Base-by-base conservation (phyloP, 2,329 filamentous ascomycete genomes). In the Fusarium papillatum region DNA sequence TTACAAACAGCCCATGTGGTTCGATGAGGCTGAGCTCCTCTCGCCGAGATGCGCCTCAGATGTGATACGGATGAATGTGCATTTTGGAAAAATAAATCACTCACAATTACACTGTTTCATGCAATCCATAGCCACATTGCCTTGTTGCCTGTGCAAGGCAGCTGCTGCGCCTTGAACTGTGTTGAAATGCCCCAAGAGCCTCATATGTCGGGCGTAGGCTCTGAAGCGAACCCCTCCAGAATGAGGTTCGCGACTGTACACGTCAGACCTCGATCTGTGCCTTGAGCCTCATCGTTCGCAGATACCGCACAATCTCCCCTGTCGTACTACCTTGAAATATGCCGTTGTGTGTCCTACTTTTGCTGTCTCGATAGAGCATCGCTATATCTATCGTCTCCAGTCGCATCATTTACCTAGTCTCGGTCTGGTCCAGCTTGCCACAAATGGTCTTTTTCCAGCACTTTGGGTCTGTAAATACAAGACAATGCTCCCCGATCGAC, bases 141-240 rank as follows among this genome's bases (percentile, higher is more conserved):
- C 53, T 57, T 34, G 8, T 34, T 13, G 50, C 53, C 29, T 22
- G n/a, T 19, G 26, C 26, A 55, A 55, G 50, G 26, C 50, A 55
- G n/a, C 55, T 71, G 63, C 73, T 76, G 67, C 64, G 73, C 73
- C 73, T 63, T 71, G 5, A 8, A 11, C 5, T 31, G 50, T 13
- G 22, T n/a, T 17, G 19, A 31, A 50, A 50, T 19, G 16, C 24
- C 17, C 29, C 13, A 17, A 34, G 36, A 17, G 26, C 61, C 66
- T 74, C 69, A 68, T 6, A 53, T 24, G 16, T 24, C 73, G 70
- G 66, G 73, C 73, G 70, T 68, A 59, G 66, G 67, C 67, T 70
- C 60, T 64, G 22, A 31, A 26, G 26, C 29, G 36, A 46, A 36
- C 6, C 7, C 38, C 22, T 43, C 59, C 6, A 29, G 41, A 39